These are phyloP conservation scores for Nigrospora osmanthi DNA, from an alignment of 2,329 filamentous ascomycete species.

Conservation along the genomic window DNA sequence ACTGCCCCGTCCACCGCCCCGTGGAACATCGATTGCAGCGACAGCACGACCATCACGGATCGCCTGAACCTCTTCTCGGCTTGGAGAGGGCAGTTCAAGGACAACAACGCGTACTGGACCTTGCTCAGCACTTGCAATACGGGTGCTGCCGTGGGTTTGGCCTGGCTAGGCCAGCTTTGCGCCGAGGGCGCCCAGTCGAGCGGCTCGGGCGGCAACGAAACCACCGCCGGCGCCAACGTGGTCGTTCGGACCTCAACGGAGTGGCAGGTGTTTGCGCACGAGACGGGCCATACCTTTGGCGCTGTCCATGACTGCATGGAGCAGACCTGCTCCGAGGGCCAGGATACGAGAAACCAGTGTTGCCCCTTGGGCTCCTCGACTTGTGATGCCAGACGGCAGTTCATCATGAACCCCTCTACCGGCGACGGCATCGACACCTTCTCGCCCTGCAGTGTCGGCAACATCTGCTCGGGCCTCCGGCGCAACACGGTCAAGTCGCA, in stretches of 20 bases:
- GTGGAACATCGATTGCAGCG: slow-evolving; percentile 76
- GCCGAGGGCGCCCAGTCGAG: slow-evolving; percentile 43
- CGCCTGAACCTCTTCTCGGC: slow-evolving; percentile 81
- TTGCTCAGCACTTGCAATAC: slow-evolving; percentile 77
- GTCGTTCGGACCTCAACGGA: slow-evolving; percentile 76
- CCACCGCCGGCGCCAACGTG: slow-evolving; percentile 79
- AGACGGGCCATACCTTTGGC: slow-evolving; percentile 89
- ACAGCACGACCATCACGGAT: slow-evolving; percentile 57
- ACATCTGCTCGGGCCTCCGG: slow-evolving; percentile 82
- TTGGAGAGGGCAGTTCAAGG: slow-evolving; percentile 73
- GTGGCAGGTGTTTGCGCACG: slow-evolving; percentile 95
- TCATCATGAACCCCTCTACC: slow-evolving; percentile 95
- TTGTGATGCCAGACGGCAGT: slow-evolving; percentile 72
- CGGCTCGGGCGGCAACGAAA: slow-evolving; percentile 52
- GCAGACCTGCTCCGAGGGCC: slow-evolving; percentile 56
- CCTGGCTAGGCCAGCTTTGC: slow-evolving; percentile 89
- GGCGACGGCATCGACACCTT: slow-evolving; percentile 65
- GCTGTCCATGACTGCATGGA: slow-evolving; percentile 87
- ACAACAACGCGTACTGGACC: slow-evolving; percentile 90
- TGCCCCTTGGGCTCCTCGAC: slow-evolving; percentile 63
- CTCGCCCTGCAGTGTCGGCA: slow-evolving; percentile 83
- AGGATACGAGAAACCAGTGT: slow-evolving; percentile 50
- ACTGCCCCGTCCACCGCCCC: slow-evolving; percentile 57
- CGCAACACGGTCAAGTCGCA: slow-evolving; percentile 66
- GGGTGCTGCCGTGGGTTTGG: slow-evolving; percentile 77